Conservation (phyloP, 768 basidiomycete species). For the Tephrocybe sp. region DNA sequence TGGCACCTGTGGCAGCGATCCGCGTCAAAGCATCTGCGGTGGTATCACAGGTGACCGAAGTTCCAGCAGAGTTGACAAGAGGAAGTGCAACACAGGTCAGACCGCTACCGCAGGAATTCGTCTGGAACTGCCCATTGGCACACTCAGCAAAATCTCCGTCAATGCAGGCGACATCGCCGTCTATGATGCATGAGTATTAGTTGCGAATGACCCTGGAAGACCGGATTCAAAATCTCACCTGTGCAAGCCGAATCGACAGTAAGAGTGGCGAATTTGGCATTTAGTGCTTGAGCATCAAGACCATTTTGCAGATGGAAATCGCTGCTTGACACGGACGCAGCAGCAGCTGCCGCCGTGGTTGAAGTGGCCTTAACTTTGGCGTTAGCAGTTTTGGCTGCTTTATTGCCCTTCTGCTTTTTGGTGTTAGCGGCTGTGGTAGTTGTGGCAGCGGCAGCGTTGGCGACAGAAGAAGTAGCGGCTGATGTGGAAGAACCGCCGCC, state of each 20-base stretch:
- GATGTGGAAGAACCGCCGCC: slow-evolving; percentile 13
- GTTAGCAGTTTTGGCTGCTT: no score
- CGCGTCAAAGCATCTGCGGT: slow-evolving; percentile 40
- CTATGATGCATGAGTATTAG: slow-evolving; percentile 24
- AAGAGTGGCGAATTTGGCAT: slow-evolving; percentile 40
- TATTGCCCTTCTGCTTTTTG: no score
- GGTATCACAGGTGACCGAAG: slow-evolving; percentile 50
- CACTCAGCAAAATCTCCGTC: slow-evolving; percentile 49
- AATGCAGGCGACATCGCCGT: slow-evolving; percentile 46
- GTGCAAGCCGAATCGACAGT: slow-evolving; percentile 44
- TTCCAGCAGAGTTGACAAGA: slow-evolving; percentile 51
- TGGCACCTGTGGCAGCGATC: slow-evolving; percentile 39
- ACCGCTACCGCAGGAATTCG: slow-evolving; percentile 33
- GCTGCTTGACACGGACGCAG: slow-evolving; percentile 13
- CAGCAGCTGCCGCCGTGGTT: slow-evolving; percentile 4
- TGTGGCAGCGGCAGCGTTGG: slow-evolving; percentile 10
- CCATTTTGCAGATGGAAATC: slow-evolving; percentile 33
- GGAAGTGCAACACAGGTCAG: slow-evolving; percentile 49
- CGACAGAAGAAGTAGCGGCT: slow-evolving; percentile 12
- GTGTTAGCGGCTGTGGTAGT: slow-evolving; percentile 2
- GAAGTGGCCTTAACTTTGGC: no score
- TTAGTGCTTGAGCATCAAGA: slow-evolving; percentile 34
- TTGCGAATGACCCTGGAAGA: neutral
- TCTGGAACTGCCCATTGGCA: slow-evolving; percentile 39
- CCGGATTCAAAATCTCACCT: slow-evolving; percentile 15